These are phyloP conservation scores for Penicillium sp. DNA, from an alignment of 2,329 filamentous ascomycete genomes.

Conservation along the genomic window DNA sequence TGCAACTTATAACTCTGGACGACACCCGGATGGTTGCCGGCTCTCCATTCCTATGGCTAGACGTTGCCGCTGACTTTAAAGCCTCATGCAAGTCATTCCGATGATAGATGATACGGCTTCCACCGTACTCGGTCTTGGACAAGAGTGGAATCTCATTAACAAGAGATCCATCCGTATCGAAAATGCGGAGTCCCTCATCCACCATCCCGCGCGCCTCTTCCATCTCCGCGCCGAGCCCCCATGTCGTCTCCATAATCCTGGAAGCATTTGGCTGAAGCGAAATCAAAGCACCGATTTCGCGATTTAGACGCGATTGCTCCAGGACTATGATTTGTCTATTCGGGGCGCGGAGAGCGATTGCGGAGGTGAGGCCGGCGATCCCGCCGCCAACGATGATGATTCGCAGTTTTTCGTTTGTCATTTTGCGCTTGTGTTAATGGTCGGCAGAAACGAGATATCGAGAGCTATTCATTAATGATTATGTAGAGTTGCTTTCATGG, in stretches of 20 bases:
- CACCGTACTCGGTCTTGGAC: slow-evolving; percentile 18
- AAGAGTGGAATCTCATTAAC: slow-evolving; percentile 19
- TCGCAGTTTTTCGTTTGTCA: slow-evolving; percentile 3
- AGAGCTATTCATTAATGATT: too few species aligned
- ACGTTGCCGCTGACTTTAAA: slow-evolving; percentile 10
- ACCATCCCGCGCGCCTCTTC: slow-evolving; percentile 13
- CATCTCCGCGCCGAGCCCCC: slow-evolving; percentile 10
- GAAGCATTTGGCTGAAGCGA: slow-evolving; percentile 43
- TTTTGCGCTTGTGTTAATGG: too few species aligned
- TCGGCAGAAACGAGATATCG: too few species aligned
- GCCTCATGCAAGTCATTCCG: slow-evolving; percentile 26
- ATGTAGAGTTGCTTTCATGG: too few species aligned
- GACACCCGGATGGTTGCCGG: slow-evolving; percentile 17
- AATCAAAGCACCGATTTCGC: slow-evolving; percentile 54
- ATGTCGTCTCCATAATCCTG: slow-evolving; percentile 39
- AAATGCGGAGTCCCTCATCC: slow-evolving; percentile 26
- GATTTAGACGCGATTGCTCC: slow-evolving; percentile 27
- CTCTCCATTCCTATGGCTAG: slow-evolving; percentile 3
- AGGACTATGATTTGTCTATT: slow-evolving; percentile 24
- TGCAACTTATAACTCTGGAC: slow-evolving; percentile 14
- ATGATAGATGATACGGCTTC: slow-evolving; percentile 22
- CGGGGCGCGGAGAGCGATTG: slow-evolving; percentile 29
- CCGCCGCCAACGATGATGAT: slow-evolving; percentile 54
- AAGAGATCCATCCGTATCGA: slow-evolving; percentile 22
- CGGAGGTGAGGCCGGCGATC: slow-evolving; percentile 34